Percentiles rank a stretch among this genome's conserved stretches.
Evolutionary conservation across 139 green algal species (phyloP).

Genomic region (Deuterostichococcus epilithicus): DNA sequence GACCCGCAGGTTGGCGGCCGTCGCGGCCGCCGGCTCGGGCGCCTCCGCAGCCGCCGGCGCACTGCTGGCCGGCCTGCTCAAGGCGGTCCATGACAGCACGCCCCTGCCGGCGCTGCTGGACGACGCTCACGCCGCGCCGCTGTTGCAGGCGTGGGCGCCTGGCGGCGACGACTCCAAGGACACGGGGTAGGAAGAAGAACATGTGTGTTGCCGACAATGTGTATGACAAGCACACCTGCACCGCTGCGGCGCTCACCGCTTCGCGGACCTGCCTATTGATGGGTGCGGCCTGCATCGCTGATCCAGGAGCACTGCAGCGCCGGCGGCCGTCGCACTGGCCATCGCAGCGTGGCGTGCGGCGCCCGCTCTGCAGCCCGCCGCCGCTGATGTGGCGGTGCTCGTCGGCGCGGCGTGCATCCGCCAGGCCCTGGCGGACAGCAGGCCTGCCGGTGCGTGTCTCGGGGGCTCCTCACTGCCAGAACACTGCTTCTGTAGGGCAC

Average conservation of each 20-base stretch:
- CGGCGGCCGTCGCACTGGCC: no score
- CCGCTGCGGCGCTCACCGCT: no score
- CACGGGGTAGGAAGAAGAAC: no score
- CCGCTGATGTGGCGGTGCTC: not conserved
- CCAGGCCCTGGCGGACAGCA: not conserved
- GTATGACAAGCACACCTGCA: no score
- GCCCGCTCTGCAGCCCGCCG: not conserved
- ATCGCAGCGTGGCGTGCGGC: not conserved
- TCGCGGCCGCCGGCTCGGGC: not conserved
- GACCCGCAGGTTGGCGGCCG: not conserved
- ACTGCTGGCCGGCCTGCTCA: not conserved
- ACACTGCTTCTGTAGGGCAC: no score
- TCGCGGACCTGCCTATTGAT: no score
- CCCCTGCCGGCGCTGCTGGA: not conserved
- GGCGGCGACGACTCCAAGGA: no score
- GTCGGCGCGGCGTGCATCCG: not conserved
- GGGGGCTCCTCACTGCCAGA: no score
- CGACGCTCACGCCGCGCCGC: not conserved
- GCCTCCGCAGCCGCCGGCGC: no score
- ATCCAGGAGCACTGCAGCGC: no score
- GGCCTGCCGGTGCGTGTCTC: not conserved
- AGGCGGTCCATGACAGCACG: not conserved
- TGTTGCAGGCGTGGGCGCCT: not conserved
- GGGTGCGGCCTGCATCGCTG: no score
- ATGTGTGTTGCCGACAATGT: no score